Evolutionary conservation across 495 filamentous ascomycete genomes (phyloP), one percentile per base, ranked within the genome.

Genomic region (Saxispiralis lemnorum): DNA sequence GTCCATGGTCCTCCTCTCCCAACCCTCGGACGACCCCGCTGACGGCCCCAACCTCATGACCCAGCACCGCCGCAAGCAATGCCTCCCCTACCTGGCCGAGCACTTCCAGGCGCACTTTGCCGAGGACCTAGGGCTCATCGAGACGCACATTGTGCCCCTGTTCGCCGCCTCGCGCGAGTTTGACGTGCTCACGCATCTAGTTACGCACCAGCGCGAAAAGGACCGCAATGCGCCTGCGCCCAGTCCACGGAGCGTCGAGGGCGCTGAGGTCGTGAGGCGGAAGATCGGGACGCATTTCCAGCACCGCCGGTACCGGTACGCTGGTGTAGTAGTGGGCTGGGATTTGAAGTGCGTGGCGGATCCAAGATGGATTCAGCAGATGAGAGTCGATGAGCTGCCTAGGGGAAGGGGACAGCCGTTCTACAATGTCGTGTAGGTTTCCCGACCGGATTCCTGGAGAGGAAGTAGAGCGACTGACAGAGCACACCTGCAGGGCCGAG

Each of bases 291-390:
- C 89, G 49, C 72, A 92, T 2, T 89, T 96, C 56, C 68, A 66
- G 41, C 89, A 96, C 56, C 76, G 67, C 52, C 72, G 83, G 38
- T 95, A 93, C 60, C 59, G 67, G 17, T 94, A 89, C 56, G 64
- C 69, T 17, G 86, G 78, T 16, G 66, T 93, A 10, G 82, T 97
- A 47, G 80, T 77, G 10, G 88, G 88, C 14, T 97, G 89, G 89
- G 79, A 85, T 45, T 58, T 66, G 0, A 66, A 72, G 60, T 72
- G 65, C 58, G 53, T 48, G 52, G 57, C 71, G 61, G 71, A 74
- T 62, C 74, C 72, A 47, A 50, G 63, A 30, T 75, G 68, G 69
- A 70, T 69, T 9, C 48, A 60, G 51, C 61, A 66, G 43, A 79
- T 81, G 72, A 59, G 65, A 17, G 69, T 85, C 34, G 75, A 82